Evolutionary conservation across 2,329 filamentous ascomycete species (phyloP), one percentile per base, ranked within the genome.

Genomic region (Aspergillus persii): DNA sequence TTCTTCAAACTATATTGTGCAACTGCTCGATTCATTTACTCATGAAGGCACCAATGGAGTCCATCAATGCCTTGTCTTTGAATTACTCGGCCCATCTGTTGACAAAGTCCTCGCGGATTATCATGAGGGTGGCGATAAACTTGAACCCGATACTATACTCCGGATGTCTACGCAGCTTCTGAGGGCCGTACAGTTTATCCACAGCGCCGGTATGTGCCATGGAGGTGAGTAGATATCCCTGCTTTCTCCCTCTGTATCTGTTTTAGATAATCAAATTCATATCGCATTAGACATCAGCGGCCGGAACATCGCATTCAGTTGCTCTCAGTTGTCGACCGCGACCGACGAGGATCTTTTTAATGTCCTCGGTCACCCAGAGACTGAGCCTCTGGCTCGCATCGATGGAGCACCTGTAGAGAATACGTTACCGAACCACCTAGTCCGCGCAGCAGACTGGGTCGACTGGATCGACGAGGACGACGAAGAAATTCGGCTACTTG

Each of bases 21-120:
- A 65, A n/a, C 54, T 74, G 5, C 65, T 74, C 39, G 68, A 76
- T 64, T 26, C 59, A n/a, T 75, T 75, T 47, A 47, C 54, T 15
- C 67, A 70, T 44, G 47, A 66, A 54, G 74, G 74, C 4, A 72
- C 72, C 1, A 77, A 76, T 58, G 74, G 73, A 9, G 57, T 50
- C 26, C 73, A 77, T 54, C 60, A 64, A 57, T 75, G 72, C 59
- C 66, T 77, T 46, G 69, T 75, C 18, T 70, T 70, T 58, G 68
- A 74, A 60, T 58, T 74, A 31, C 64, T 75, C 18, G 71, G 73
- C 3, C 72, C 71, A 26, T 63, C 65, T 1, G 62, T 73, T 47
- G 60, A 67, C 64, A 54, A 56, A n/a, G 62, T 74, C 41, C 59
- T 69, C 15, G 26, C 55, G 7, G 63, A 69, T 33, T 68, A 70